Base-by-base conservation (phyloP, 202 grass and related monocot species). In the Carex sylvatica region DNA sequence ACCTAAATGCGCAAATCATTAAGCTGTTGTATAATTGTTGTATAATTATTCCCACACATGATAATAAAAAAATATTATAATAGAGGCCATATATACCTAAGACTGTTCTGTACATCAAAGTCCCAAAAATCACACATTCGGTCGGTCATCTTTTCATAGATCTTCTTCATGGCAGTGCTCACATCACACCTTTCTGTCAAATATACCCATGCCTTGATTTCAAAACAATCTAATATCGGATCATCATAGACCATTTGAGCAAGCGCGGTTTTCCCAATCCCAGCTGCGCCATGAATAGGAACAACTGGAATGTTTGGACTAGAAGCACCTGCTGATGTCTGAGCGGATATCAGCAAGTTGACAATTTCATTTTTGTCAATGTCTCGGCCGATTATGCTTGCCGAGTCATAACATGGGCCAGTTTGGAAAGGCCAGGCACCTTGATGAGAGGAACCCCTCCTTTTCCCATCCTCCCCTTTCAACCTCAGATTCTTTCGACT, bases 201-300 rank as follows among this genome's bases (percentile, higher is more conserved):
- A 36, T 79, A 82, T 51, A 92, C 83, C 82, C 90, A 92, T 49
- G 87, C 66, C 68, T 9, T 92, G 19, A 85, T 28, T 70, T 58
- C 11, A 31, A 87, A 90, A 30, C 69, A 86, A 56, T 56, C 1
- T n/a, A 56, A 56, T 16, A 81, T 61, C 2, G 16, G 14, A 61
- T 86, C 80, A n/a, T 6, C 14, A 13, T 42, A 84, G 26, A 86
- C 85, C 33, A 84, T 73, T 33, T 77, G 30, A 42, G 86, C 85
- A 30, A 92, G 60, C 2, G 66, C 47, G 16, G 90, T 92, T 82
- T 92, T 92, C 2, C 86, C 91, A 35, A 88, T 87, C 5, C 91
- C 88, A 35, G 86, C 65, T 0, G 44, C 62, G 0, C 85, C 88
- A 6, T 85, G 66, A 61, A 91, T 83, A 7, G 88, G 79, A 76